Base-by-base conservation (phyloP, 768 basidiomycete genomes). In the Stropharia rugosoannulata region DNA sequence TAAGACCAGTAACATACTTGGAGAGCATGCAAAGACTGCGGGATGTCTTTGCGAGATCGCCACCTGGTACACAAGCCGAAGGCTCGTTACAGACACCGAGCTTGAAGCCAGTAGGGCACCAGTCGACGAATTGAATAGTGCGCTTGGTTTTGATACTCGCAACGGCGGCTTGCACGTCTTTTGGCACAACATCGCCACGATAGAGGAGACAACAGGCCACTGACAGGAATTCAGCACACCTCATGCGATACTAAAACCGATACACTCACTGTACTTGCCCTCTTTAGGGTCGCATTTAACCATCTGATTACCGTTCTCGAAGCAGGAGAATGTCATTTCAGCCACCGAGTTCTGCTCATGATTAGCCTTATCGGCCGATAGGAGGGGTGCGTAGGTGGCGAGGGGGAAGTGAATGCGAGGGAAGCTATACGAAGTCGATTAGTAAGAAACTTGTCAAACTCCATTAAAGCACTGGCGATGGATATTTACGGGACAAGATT, bases 401-500 rank as follows among this genome's bases (percentile, higher is more conserved):
- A 98, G 82, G 47, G 96, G 95, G 87, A 97, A 98, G 73, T 98
- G 95, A 63, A 98, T 98, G 69, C 94, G 91, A 57, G 94, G 95
- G 87, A 95, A 96, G 43, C 91, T 93, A 61, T 38, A 57, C 13
- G 45, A 60, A 57, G 56, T 45, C 59, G 44, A 40, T 13, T 44
- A 54, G 39, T 51, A 49, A 50, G 49, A 43, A 49, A 42, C 4
- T 51, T 22, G 52, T 39, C 37, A 47, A 39, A 12, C 16, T 35
- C 46, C 7, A 6, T 0, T 19, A 46, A n/a, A 8, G 18, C 41
- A 48, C 4, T 8, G 16, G 40, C 12, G 40, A n/a, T 13, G 29
- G 4, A 27, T 12, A 80, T 91, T 77, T 69, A 95, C 87, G 95
- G 95, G 43, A 98, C 95, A 71, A 98, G 75, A 75, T 98, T 98